These are phyloP conservation scores for Naganishia antarctica DNA, from an alignment of 768 basidiomycete species.

Conservation along the genomic window DNA sequence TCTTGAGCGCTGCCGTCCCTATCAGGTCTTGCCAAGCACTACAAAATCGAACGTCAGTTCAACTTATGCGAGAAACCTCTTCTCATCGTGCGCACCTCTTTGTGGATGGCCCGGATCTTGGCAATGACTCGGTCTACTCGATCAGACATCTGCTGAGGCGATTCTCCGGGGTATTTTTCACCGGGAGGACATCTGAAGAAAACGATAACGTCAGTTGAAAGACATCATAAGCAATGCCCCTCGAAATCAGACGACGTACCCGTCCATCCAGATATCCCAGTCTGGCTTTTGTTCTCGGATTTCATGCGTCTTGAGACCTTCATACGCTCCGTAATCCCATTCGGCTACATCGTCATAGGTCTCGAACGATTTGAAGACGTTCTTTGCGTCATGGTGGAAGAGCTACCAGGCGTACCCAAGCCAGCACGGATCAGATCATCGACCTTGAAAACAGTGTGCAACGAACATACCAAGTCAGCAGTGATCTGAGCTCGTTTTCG, in stretches of 20 bases:
- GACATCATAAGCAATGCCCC: too few relatives aligned
- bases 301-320: slow-evolving; percentile 73
- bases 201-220: slow-evolving; percentile 27
- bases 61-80: neutral
- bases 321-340: slow-evolving; percentile 87
- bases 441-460: neutral
- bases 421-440: neutral
- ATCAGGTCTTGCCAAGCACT: slow-evolving; percentile 32
- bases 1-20: slow-evolving; percentile 31
- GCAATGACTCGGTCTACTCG: slow-evolving; percentile 72
- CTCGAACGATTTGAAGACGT: slow-evolving; percentile 32
- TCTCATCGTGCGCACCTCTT: slow-evolving; percentile 34
- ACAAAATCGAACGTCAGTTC: neutral
- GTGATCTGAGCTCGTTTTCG: slow-evolving; percentile 77
- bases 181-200: slow-evolving; percentile 66
- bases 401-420: slow-evolving; percentile 31
- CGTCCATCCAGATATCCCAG: slow-evolving; percentile 85
- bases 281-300: slow-evolving; percentile 60
- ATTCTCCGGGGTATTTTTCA: slow-evolving; percentile 60
- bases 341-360: slow-evolving; percentile 52
- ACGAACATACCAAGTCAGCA: slow-evolving; percentile 59
- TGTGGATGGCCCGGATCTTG: slow-evolving; percentile 55
- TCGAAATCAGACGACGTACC: slow-evolving; percentile 51
- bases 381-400: slow-evolving; percentile 39
- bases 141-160: slow-evolving; percentile 67